phyloP scores from a whole-genome alignment of 768 basidiomycete genomes.

The Hygrocybe coccinea region DNA sequence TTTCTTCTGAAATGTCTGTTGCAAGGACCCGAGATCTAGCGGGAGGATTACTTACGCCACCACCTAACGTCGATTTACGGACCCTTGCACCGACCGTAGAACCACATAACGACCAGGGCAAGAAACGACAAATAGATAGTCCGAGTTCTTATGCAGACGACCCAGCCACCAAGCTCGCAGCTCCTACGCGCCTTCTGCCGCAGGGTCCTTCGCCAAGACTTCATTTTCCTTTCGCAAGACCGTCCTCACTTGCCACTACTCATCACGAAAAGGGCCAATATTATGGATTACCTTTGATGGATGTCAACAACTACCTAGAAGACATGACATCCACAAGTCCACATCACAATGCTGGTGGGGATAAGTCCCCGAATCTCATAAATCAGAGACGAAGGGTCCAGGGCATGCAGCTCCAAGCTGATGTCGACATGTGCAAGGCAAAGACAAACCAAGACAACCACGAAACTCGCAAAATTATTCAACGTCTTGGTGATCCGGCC shows the following conservation, averaged over 20 bases:
- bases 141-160: no score
- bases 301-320: background rate
- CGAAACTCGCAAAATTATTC: no score
- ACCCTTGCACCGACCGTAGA: background rate
- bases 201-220: background rate
- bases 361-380: background rate
- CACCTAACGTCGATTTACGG: no score
- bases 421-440: background rate
- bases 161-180: background rate
- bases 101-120: background rate
- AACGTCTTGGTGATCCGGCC: no score
- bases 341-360: background rate
- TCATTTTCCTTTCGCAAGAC: background rate
- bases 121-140: background rate
- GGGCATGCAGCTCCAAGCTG: background rate
- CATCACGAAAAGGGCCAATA: background rate
- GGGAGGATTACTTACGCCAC: no score
- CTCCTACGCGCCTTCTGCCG: conserved; percentile 7
- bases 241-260: conserved; percentile 12
- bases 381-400: conserved; percentile 1
- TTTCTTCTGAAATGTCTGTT: no score
- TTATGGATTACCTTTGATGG: background rate
- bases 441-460: background rate
- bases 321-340: background rate
- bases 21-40: no score